Evolutionary conservation across 73 alveolate species (phyloP), one percentile per base, ranked within the genome.

Genomic region (Paramecium biaurelia): DNA sequence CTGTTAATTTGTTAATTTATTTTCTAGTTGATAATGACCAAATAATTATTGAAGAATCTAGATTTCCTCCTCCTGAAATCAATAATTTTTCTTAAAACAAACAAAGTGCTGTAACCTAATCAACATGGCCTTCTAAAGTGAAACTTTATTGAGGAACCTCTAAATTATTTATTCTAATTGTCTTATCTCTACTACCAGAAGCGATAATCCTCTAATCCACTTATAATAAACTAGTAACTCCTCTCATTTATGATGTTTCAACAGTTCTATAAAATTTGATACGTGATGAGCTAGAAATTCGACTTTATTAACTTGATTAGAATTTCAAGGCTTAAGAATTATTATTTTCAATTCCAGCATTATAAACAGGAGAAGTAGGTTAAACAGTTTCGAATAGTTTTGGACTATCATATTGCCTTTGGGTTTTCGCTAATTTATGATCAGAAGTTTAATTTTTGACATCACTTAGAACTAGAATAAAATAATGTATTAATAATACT

Each of bases 21-120:
- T 72, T 72, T 35, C 56, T 35, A 34, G 56, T 72, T 3, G 86
- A 35, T 26, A 72, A 37, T 0, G 86, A 72, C 86, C 86, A 72
- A 35, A 72, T 38, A 72, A 72, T 72, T 14, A 72, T 35, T 35
- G 86, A 72, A 12, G 86, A 72, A 18, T 72, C 86, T 8, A 72
- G 45, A 72, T 72, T 72, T 15, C 86, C 86, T 18, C 86, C 86
- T 34, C 86, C 86, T 8, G 86, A 72, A 3, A 72, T 37, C 26
- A 72, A 72, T 34, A 72, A 37, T 20, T 72, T 72, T 35, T 72
- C 86, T 72, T 72, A 72, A 72, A 72, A 72, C 86, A 72, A 15
- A 35, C 86, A 72, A 30, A 72, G 58, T 2, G 86, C 86, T 72
- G 86, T 72, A 15, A 72, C 86, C n/a, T 72, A 37, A 72, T 72